Base-by-base conservation (phyloP, 177 flowering plant genomes). In the Vitis hybrid region DNA sequence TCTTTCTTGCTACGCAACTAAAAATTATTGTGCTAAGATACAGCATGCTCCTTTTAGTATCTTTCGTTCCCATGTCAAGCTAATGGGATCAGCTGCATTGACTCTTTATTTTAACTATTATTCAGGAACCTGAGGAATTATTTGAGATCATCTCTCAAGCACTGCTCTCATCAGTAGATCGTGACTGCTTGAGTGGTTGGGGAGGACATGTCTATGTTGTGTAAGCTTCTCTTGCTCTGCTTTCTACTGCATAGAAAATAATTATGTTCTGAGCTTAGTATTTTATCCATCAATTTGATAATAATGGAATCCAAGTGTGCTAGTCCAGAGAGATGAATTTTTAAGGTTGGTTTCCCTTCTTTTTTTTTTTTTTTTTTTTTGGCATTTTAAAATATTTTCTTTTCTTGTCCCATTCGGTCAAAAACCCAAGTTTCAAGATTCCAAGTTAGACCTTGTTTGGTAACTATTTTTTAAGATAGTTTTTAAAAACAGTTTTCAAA, bases 131-230 rank as follows among this genome's bases (percentile, higher is more conserved):
- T 5, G 98, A 92, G 32, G 98, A 92, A 69, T 78, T 94, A 75
- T 94, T 92, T 70, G 97, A 94, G 81, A 89, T 91, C 10, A 70
- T 94, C 65, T 94, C 97, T 56, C 98, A 92, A 83, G 97, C 98
- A 48, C 79, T 94, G 71, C 79, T 89, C 21, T 77, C 98, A 70
- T 88, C 97, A 16, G 91, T 94, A 1, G 97, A 92, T 67, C 91
- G 97, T 60, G 97, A 92, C 73, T 94, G 98, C 74, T 72, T 89
- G 82, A 92, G 97, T 83, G 97, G 98, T 24, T 94, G 98, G 97
- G 98, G 98, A 71, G 97, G 97, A 66, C 93, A 92, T 61, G 95
- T 94, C 66, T 85, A 84, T 78, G 77, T 94, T 78, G 97, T 92
- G 97, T 92, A 87, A 92, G 97, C 49, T 54, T 50, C 7, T 68